Percentiles rank a stretch among this genome's conserved stretches.
Evolutionary conservation across 495 filamentous ascomycete species (phyloP).

Genomic region (Filosporella fistucella): DNA sequence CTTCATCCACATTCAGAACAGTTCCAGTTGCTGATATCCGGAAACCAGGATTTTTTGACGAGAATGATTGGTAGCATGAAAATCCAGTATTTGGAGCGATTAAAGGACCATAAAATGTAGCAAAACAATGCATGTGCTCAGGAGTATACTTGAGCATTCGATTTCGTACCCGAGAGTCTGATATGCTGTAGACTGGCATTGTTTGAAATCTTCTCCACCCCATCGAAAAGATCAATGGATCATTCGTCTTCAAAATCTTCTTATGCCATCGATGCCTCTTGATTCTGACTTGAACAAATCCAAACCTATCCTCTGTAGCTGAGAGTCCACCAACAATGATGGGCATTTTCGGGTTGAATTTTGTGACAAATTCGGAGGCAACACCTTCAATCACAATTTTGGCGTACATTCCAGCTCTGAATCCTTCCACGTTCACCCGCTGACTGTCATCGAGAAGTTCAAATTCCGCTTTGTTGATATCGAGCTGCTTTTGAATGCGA

Average conservation of each 20-base stretch:
- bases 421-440: constrained; percentile 79
- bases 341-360: constrained; percentile 80
- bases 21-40: constrained; percentile 91
- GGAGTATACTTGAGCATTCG: constrained; percentile 94
- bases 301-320: constrained; percentile 90
- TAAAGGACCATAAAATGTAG: constrained; percentile 89
- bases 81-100: constrained; percentile 95
- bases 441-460: constrained; percentile 76
- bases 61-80: constrained; percentile 88
- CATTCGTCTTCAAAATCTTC: constrained; percentile 96
- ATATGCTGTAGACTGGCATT: constrained; percentile 89
- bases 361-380: constrained; percentile 84
- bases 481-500: constrained; percentile 84
- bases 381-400: constrained; percentile 84
- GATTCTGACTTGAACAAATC: constrained; percentile 91
- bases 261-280: constrained; percentile 98
- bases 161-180: constrained; percentile 86
- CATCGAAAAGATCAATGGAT: constrained; percentile 93
- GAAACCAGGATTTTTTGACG: constrained; percentile 83
- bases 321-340: constrained; percentile 86
- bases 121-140: constrained; percentile 98
- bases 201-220: constrained; percentile 97
- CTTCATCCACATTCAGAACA: constrained; percentile 87
- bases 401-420: constrained; percentile 89
- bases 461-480: constrained; percentile 93